phyloP scores from a whole-genome alignment of 202 grass and related monocot species.

The Schoenoplectus triqueter region DNA sequence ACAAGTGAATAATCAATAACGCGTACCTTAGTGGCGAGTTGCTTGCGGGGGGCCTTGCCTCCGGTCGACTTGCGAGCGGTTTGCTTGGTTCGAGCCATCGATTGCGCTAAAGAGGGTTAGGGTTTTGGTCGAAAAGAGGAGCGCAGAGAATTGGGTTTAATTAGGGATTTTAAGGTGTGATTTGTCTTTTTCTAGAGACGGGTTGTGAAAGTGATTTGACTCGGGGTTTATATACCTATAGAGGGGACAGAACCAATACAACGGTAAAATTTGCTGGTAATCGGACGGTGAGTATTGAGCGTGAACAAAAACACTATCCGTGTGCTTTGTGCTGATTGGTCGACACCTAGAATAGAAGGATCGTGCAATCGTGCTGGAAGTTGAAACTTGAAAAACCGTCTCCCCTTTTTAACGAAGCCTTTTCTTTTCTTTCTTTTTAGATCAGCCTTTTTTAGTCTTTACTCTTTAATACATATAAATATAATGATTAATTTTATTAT shows the following conservation, averaged over 20 bases:
- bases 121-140: constrained; percentile 12
- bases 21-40: constrained; percentile 68
- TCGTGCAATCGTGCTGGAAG: neutral
- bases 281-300: neutral
- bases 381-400: neutral
- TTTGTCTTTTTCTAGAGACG: neutral
- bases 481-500: too few relatives aligned
- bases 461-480: too few relatives aligned
- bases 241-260: neutral
- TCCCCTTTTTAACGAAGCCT: neutral
- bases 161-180: neutral
- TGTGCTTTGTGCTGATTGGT: constrained; percentile 27
- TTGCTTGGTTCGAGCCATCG: constrained; percentile 75
- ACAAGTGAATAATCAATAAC: neutral
- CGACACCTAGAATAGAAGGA: neutral
- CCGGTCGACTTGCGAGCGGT: constrained; percentile 65
- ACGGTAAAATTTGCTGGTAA: neutral
- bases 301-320: neutral
- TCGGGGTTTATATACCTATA: neutral
- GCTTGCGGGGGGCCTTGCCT: constrained; percentile 72
- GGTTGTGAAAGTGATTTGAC: neutral
- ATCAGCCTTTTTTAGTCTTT: too few relatives aligned
- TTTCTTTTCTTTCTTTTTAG: neutral
- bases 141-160: neutral
- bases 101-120: neutral